These are phyloP conservation scores for Hypoxylon subgilvum DNA, from an alignment of 495 filamentous ascomycete species.

Conservation along the genomic window DNA sequence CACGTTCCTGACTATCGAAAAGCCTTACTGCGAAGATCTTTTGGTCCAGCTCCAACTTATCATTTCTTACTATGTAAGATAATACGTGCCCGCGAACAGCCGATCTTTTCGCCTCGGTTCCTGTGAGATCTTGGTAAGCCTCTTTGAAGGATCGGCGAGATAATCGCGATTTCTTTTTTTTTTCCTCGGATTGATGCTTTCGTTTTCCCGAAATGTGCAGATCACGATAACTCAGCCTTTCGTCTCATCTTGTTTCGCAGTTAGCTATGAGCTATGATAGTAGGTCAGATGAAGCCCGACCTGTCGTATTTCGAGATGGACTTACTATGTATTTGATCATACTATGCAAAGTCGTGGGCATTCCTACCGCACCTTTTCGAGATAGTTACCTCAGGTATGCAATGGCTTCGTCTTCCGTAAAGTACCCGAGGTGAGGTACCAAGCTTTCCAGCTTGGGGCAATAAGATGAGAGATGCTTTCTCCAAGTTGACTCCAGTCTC, in stretches of 20 bases:
- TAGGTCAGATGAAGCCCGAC: no score
- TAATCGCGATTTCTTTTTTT: neutral
- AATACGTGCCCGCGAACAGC: constrained; percentile 1
- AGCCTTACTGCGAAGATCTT: constrained; percentile 14
- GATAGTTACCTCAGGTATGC: constrained; percentile 1
- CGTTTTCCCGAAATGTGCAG: constrained; percentile 6
- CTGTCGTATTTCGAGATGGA: no score
- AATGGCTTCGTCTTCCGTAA: no score
- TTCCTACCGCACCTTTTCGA: neutral
- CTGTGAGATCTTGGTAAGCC: constrained; percentile 15
- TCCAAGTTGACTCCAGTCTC: neutral
- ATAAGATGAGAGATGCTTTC: constrained; percentile 10
- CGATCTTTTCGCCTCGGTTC: constrained; percentile 15
- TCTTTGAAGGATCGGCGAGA: constrained; percentile 21
- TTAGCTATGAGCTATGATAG: no score
- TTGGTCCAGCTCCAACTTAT: constrained; percentile 8
- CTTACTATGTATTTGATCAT: no score
- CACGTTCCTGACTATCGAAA: constrained; percentile 38
- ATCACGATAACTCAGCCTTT: constrained; percentile 7
- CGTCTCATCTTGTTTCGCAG: constrained; percentile 13
- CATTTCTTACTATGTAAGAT: constrained; percentile 23
- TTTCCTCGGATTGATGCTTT: neutral
- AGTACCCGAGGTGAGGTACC: constrained; percentile 6
- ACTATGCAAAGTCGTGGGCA: no score
- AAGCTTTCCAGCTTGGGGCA: constrained; percentile 8